Percentiles rank a stretch among this genome's conserved stretches.
These are phyloP conservation scores for Globisporangium orthogonon DNA, from an alignment of 352 stramenopile genomes.

Conservation along the genomic window DNA sequence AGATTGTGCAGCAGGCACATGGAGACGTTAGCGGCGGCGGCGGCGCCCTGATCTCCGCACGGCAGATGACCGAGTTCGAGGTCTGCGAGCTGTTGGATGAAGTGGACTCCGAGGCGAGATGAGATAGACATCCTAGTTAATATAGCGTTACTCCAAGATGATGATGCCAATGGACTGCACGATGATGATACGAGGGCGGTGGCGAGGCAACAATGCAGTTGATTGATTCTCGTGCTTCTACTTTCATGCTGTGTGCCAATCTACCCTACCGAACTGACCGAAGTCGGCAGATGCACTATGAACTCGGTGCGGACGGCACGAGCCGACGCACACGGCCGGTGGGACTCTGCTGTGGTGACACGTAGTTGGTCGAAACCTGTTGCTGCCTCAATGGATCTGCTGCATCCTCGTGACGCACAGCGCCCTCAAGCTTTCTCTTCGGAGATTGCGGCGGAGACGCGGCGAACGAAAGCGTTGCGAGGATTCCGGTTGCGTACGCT, in stretches of 20 bases:
- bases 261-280: background rate
- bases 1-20: background rate
- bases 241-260: too few relatives aligned
- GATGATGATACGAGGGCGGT: too few relatives aligned
- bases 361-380: background rate
- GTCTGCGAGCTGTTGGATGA: background rate
- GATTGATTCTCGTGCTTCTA: too few relatives aligned
- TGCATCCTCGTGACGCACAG: background rate
- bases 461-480: background rate
- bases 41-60: background rate
- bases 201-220: too few relatives aligned
- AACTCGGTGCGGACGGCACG: background rate
- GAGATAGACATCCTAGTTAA: too few relatives aligned
- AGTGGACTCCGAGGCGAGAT: background rate
- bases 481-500: background rate
- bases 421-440: background rate
- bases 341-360: background rate
- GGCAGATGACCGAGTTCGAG: background rate
- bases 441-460: slow-evolving; percentile 5
- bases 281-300: background rate
- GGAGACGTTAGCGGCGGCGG: too few relatives aligned
- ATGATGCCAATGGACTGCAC: too few relatives aligned
- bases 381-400: background rate
- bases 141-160: too few relatives aligned
- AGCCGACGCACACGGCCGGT: slow-evolving; percentile 5